Base-by-base conservation (phyloP, 352 stramenopile species). In the Plasmopara muralis region DNA sequence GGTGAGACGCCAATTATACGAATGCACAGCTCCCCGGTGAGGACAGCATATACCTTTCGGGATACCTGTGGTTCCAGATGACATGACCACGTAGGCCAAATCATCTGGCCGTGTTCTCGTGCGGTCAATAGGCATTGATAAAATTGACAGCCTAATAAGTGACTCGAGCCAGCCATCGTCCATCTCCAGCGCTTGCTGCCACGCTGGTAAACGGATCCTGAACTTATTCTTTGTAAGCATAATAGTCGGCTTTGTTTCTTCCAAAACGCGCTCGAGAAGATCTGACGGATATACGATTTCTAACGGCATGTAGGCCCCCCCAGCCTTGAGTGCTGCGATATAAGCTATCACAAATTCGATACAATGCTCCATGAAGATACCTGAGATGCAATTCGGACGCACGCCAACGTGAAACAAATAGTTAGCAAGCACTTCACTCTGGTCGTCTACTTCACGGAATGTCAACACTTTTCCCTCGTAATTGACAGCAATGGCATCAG, bases 11-110 rank as follows among this genome's bases (percentile, higher is more conserved):
- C 90, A 96, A 46, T 93, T 49, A 64, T 98, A 97, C 12, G 87
- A 97, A 64, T 96, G 87, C 10, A 96, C 86, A 6, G 89, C 86
- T 25, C 87, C 89, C 29, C 92, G 84, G 64, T 98, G 92, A 10
- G 89, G 89, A 48, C 89, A 96, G 66, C 86, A 96, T 55, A 97
- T 97, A 41, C 89, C 91, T 68, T 97, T 97, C 9, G 89, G 91
- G 20, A 91, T 72, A 7, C 91, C 89, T 0, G 91, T 97, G 6
- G 91, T 97, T 18, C 91, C 89, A 2, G 81, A 95, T 15, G 81
- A 95, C 82, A 97, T 97, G 33, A 97, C 91, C 15, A 95, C 79
- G 63, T 97, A 97, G 4, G 86, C 87, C 42, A 97, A 60, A 62
- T 95, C 77, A 53, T 97, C 88, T 3, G 87, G 86, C 10, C 83